Base-by-base conservation (phyloP, 2,329 filamentous ascomycete genomes). In the Curvularia eragrostidis region DNA sequence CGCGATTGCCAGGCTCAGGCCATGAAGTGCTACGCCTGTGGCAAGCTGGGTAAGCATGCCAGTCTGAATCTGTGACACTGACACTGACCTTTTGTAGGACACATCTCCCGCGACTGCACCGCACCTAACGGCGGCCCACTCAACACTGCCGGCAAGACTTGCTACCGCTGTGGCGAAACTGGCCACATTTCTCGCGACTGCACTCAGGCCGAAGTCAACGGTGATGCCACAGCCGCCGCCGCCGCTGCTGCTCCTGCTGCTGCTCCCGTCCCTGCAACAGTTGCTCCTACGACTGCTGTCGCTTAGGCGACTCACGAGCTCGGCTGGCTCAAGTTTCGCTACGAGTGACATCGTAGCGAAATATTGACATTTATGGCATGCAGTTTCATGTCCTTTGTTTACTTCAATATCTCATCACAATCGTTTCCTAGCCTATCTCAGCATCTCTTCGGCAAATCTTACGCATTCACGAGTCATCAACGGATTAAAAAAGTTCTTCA, bases 1-100 rank as follows among this genome's bases (percentile, higher is more conserved):
- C 91, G 95, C 66, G 95, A 99, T 75, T 99, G 95, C 85, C 95
- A 98, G 84, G 93, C 95, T 68, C 93, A 97, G 80, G 91, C 93
- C 63, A 96, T 97, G 92, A 97, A 97, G 83, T 97, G 93, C 85
- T 97, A 97, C 75, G 93, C 93, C 67, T 97, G 93, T 77, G 93
- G 93, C 77, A 97, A 97, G 83, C 87, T 96, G 54, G 71, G 69
- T 70, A 42, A 54, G 63, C 62, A 34, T 13, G 24, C 4, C 32
- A 5, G 10, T 34, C 18, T 12, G 10, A 2, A 15, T 36, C 6
- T 7, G 9, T 3, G 12, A 2, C 18, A 32, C 23, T n/a, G 18
- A 5, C 3, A 5, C 52, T 64, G 53, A 68, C 63, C 13, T 46
- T 41, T 10, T 12, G 23, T 28, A 65, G 92, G 92, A 50, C 93